Percentiles rank a stretch among this genome's conserved stretches.
phyloP scores from a whole-genome alignment of 805 yeast species.

The Lachancea sp. region DNA sequence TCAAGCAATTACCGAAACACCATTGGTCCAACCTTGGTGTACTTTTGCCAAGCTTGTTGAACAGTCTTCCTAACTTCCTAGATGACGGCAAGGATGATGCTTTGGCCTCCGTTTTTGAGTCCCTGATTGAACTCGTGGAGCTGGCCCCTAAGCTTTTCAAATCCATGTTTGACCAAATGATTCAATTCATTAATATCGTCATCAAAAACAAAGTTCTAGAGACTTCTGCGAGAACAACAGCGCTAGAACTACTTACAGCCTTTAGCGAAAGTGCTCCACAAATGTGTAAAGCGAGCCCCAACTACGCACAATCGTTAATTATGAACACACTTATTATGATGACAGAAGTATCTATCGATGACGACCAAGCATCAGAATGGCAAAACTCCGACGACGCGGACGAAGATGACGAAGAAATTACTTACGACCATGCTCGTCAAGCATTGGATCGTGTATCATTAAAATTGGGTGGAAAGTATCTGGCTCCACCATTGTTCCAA shows the following conservation, averaged over 20 bases:
- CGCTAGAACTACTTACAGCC: conserved; percentile 81
- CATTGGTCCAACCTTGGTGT: conserved; percentile 74
- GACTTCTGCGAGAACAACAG: conserved; percentile 71
- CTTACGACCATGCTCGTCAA: conserved; percentile 88
- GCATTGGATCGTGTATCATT: conserved; percentile 88
- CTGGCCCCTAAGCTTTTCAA: conserved; percentile 91
- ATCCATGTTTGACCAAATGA: conserved; percentile 83
- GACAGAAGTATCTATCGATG: conserved; percentile 87
- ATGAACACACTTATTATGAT: conserved; percentile 71
- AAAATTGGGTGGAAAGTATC: conserved; percentile 71
- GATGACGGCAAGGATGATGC: conserved; percentile 74
- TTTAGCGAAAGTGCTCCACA: conserved; percentile 90
- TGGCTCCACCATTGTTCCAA: conserved; percentile 83
- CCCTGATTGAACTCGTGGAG: conserved; percentile 83
- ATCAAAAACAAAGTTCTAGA: conserved; percentile 78
- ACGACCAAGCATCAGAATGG: conserved; percentile 87
- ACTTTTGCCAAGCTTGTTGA: conserved; percentile 74
- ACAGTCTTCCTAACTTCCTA: conserved; percentile 79
- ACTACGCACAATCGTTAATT: conserved; percentile 67
- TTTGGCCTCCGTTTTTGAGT: conserved; percentile 80
- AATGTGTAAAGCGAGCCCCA: conserved; percentile 80
- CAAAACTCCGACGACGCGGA: conserved; percentile 70
- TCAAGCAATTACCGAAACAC: conserved; percentile 71
- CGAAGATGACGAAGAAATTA: conserved; percentile 78
- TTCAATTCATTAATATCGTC: conserved; percentile 79